Evolutionary conservation across 192 early-diverging fungal species (phyloP).

Genomic region (Dimargaris xerosporica): DNA sequence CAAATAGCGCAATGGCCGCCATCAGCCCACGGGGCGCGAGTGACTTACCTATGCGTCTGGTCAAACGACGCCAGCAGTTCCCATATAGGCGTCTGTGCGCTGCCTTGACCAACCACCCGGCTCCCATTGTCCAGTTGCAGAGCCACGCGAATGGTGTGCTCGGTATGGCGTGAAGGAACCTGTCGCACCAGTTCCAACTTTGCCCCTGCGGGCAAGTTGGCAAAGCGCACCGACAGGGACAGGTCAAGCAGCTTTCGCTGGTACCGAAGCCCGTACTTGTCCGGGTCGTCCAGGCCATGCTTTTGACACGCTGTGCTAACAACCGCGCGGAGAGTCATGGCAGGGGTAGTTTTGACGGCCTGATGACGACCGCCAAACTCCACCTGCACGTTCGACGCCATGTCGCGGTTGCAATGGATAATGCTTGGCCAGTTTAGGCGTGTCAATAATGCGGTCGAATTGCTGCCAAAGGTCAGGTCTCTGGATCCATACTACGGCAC

Average conservation of each 20-base stretch:
- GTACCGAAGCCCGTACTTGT: slow-evolving; percentile 44
- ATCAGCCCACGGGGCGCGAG: slow-evolving; percentile 15
- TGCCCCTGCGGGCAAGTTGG: slow-evolving; percentile 65
- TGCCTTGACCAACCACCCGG: slow-evolving; percentile 47
- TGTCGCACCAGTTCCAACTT: slow-evolving; percentile 39
- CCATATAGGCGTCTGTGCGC: slow-evolving; percentile 47
- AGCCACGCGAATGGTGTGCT: slow-evolving; percentile 38
- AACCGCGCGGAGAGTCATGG: slow-evolving; percentile 52
- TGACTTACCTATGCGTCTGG: not conserved
- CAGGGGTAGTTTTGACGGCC: slow-evolving; percentile 53
- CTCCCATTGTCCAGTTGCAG: slow-evolving; percentile 56
- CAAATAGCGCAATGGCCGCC: too few species aligned
- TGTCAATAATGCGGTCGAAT: too few species aligned
- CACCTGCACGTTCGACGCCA: not conserved
- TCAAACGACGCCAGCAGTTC: slow-evolving; percentile 8
- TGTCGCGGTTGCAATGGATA: not conserved
- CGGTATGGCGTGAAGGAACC: not conserved
- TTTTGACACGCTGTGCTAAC: slow-evolving; percentile 43
- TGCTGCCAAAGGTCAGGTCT: too few species aligned
- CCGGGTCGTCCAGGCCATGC: slow-evolving; percentile 32
- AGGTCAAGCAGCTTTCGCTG: slow-evolving; percentile 51
- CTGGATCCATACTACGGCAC: too few species aligned
- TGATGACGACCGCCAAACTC: not conserved
- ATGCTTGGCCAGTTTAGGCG: too few species aligned
- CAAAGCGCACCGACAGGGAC: slow-evolving; percentile 59